These are phyloP conservation scores for Malassezia brasiliensis DNA, from an alignment of 1,284 basidiomycete genomes.

Conservation along the genomic window DNA sequence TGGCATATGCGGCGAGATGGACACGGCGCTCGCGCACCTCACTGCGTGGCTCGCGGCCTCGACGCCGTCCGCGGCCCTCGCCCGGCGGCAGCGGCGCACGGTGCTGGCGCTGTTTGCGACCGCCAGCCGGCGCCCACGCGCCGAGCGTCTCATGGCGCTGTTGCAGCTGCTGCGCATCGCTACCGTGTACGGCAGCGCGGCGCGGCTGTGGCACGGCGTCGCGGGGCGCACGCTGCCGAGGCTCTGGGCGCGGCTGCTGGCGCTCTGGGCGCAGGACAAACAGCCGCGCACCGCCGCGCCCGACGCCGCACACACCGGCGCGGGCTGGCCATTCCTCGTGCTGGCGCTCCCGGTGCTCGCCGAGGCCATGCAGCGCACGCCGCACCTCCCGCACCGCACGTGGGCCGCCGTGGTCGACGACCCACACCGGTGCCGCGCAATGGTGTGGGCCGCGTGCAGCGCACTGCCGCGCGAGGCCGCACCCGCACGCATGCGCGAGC, in stretches of 20 bases:
- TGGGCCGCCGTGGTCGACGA: slow-evolving; percentile 2
- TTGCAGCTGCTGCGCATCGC: slow-evolving; percentile 1
- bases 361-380: neutral
- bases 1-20: neutral
- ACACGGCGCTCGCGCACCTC: neutral
- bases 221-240: slow-evolving; percentile 3
- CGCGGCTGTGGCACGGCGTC: neutral
- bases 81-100: slow-evolving; percentile 1
- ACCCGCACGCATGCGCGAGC: neutral
- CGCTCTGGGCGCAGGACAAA: slow-evolving; percentile 1
- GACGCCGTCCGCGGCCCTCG: neutral
- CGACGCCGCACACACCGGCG: neutral
- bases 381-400: neutral
- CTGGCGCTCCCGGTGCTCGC: neutral
- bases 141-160: neutral
- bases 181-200: neutral
- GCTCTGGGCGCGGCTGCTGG: slow-evolving; percentile 10
- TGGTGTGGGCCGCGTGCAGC: neutral
- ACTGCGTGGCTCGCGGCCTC: slow-evolving; percentile 3
- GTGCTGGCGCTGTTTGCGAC: slow-evolving; percentile 7
- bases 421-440: slow-evolving; percentile 6
- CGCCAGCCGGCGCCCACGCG: neutral
- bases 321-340: slow-evolving; percentile 4
- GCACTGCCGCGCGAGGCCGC: neutral
- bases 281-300: too few relatives aligned